Evolutionary conservation across 2,329 filamentous ascomycete species (phyloP), one percentile per base, ranked within the genome.

Genomic region (Cephalotrichum gorgonifer): DNA sequence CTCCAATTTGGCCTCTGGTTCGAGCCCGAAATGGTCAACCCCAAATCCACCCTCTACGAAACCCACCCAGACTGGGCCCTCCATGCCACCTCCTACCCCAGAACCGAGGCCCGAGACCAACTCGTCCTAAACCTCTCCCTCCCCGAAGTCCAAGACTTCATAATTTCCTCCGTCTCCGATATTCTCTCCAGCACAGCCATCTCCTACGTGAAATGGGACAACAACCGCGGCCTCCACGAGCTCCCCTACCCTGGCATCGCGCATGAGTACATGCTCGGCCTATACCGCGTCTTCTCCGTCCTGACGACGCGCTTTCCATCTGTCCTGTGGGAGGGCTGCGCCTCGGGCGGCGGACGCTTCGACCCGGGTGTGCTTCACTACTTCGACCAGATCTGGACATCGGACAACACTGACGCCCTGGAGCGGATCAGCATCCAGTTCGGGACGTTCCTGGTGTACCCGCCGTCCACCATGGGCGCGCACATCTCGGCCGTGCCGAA

Each of bases 1-100:
- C 60, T 85, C 43, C 67, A 72, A 12, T 85, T 85, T 53, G 81
- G 81, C 15, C 68, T 85, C 3, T 85, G 81, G 81, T 70, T 85
- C 2, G 81, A 85, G 57, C 80, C 79, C 0, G 81, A 85, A 55
- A 85, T 85, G 81, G 74, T 83, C 45, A 82, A 79, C 50, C 74
- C 76, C 2, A 75, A 79, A 48, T 83, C 80, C 0, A 72, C 67
- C 2, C 66, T 85, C 2, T 85, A 84, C 57, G 60, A 70, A 1
- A 64, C 76, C 42, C 80, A 85, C 54, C 80, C 81, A 0, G 79
- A 84, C 49, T 85, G 80, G 81, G 78, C 70, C 3, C 56, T 85
- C 47, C 73, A 79, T 49, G 73, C 78, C 0, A 76, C 75, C 4
- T 60, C 66, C 1, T 76, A 85, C 55, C 67, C 74, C 1, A 72